Evolutionary conservation across 257 asterid species (phyloP).

Genomic region (Solanum dulcamara): DNA sequence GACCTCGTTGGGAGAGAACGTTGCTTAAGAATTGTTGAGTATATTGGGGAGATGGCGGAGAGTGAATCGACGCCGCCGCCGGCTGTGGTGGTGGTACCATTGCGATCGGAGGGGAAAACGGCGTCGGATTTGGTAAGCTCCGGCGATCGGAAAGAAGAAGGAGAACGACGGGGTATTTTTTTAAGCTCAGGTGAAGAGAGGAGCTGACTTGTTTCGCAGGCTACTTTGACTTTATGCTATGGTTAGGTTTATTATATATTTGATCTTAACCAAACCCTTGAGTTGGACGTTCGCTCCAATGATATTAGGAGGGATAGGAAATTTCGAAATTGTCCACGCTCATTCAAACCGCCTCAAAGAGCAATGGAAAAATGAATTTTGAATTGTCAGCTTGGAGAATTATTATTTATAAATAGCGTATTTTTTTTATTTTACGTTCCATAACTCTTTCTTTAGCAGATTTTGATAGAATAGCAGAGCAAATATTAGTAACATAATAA

Average conservation of each 20-base stretch:
- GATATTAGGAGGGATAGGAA: background rate
- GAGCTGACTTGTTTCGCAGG: background rate
- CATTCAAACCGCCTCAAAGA: background rate
- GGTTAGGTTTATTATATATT: background rate
- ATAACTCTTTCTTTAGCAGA: no score
- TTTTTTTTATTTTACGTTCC: no score
- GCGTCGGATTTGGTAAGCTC: no score
- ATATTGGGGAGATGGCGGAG: conserved; percentile 20
- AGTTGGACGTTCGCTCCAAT: no score
- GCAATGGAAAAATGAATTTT: no score
- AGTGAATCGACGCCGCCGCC: background rate
- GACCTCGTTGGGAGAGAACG: conserved; percentile 76
- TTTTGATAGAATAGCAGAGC: no score
- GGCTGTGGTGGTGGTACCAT: conserved; percentile 7
- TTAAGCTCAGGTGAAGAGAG: background rate
- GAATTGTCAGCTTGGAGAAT: no score
- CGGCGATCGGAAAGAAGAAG: background rate
- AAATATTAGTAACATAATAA: no score
- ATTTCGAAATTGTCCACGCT: background rate
- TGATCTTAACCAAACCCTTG: background rate
- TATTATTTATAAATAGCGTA: no score
- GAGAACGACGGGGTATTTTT: background rate
- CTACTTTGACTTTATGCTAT: background rate
- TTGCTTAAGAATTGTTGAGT: conserved; percentile 69
- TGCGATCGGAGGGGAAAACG: background rate